Base-by-base conservation (phyloP, 23 red algal genomes). In the Agarophyton chilense region DNA sequence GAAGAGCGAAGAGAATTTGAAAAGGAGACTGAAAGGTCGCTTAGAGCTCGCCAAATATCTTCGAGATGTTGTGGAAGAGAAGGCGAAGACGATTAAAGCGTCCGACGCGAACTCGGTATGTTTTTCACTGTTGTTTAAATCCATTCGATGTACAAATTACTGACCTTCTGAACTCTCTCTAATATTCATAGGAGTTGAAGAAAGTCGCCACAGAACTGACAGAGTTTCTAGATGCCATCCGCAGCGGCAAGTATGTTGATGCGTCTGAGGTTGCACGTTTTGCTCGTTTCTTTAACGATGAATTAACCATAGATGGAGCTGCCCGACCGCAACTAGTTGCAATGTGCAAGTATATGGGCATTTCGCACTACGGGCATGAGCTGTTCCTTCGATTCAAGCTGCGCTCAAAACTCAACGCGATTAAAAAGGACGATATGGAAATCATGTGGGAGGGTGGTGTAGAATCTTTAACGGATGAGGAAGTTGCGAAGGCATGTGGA, bases 271-370 rank as follows among this genome's bases (percentile, higher is more conserved):
- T 98, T 56, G 55, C 82, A 36, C 92, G 92, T 58, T 98, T 98
- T 78, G 93, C 96, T 36, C 84, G 90, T 10, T 91, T 98, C 29
- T 98, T 98, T 62, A 90, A 88, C 19, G 92, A 98, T 25, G 96
- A 98, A 72, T 41, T 95, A 42, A 98, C 96, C 2, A 83, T 98
- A 32, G 96, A 98, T 49, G 92, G 93, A 18, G 83, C 94, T 0
- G 92, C 87, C 7, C 90, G 96, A 18, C 92, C 92, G 51, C 96
- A 98, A 36, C 73, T 98, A 50, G 84, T 98, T 21, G 96, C 96
- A 36, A 98, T 98, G 96, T 98, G 96, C 71, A 92, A 92, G 86
- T 98, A 98, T 54, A 95, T 98, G 93, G 96, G 96, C 56, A 93
- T 98, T 44, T 87, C 86, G 32, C 72, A 93, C 34, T 94, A 98